Evolutionary conservation across 805 yeast species (phyloP).

Genomic region (Kluyveromyces starmeri): DNA sequence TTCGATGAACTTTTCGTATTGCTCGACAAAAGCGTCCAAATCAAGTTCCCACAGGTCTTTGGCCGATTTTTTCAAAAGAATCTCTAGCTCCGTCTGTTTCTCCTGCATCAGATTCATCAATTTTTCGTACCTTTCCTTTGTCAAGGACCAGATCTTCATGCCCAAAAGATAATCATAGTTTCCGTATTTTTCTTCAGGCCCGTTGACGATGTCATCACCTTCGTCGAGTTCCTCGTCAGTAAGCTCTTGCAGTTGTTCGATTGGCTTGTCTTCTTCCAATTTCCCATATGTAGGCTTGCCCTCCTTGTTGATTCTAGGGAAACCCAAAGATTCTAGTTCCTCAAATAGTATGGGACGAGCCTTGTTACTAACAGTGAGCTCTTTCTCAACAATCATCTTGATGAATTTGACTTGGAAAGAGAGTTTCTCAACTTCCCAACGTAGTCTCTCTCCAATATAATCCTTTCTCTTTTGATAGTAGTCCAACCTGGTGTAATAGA

Average conservation of each 20-base stretch:
- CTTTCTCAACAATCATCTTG: slow-evolving; percentile 74
- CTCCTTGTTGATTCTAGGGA: slow-evolving; percentile 66
- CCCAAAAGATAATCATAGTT: slow-evolving; percentile 82
- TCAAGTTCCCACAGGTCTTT: slow-evolving; percentile 86
- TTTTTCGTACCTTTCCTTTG: slow-evolving; percentile 79
- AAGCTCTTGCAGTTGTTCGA: slow-evolving; percentile 16
- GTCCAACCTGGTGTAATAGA: slow-evolving; percentile 77
- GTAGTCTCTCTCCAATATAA: slow-evolving; percentile 54
- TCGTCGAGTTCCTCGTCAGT: slow-evolving; percentile 33
- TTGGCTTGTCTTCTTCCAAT: slow-evolving; percentile 15
- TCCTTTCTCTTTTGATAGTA: slow-evolving; percentile 90
- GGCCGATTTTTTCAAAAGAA: slow-evolving; percentile 57
- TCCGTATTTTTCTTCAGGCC: slow-evolving; percentile 44
- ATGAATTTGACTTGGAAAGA: slow-evolving; percentile 84
- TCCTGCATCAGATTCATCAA: slow-evolving; percentile 63
- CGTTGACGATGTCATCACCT: slow-evolving; percentile 31
- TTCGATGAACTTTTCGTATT: slow-evolving; percentile 60
- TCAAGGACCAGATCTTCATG: slow-evolving; percentile 90
- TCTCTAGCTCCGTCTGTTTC: slow-evolving; percentile 62
- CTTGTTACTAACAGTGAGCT: slow-evolving; percentile 65
- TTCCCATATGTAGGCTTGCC: slow-evolving; percentile 53
- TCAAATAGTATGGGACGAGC: slow-evolving; percentile 55
- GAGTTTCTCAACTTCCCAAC: slow-evolving; percentile 66
- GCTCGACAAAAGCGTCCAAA: slow-evolving; percentile 58
- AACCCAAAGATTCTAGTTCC: slow-evolving; percentile 53